Evolutionary conservation across 208 protist genomes (phyloP).

Genomic region (Leishmania tropica): DNA sequence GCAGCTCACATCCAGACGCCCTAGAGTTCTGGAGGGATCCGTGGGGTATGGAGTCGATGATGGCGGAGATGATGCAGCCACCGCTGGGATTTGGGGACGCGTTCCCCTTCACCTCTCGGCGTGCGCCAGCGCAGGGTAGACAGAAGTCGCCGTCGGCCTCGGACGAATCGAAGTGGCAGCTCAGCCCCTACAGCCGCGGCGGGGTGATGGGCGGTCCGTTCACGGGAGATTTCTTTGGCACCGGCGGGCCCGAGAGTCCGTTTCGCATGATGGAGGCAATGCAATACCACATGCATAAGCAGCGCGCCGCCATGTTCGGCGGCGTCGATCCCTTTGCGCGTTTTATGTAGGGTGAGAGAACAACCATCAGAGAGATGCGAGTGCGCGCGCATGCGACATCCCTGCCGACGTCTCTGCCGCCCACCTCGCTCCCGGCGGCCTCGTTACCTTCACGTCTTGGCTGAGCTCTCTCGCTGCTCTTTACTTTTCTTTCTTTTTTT

Average conservation of each 20-base stretch:
- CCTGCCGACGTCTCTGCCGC: neutral
- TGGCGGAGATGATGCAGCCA: neutral
- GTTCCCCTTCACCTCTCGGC: neutral
- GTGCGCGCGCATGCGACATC: neutral
- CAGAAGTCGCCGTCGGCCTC: neutral
- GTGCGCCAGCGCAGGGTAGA: neutral
- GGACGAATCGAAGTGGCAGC: neutral
- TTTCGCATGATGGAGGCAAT: conserved; percentile 39
- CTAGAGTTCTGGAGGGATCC: neutral
- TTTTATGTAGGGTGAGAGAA: conserved; percentile 18
- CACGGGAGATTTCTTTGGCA: conserved; percentile 27
- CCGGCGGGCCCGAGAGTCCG: neutral
- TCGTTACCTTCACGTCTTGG: neutral
- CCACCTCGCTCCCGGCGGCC: neutral
- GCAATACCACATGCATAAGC: conserved; percentile 25
- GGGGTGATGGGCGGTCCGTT: conserved; percentile 3
- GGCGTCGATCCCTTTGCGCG: conserved; percentile 26
- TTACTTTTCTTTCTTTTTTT: neutral
- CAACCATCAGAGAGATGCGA: neutral
- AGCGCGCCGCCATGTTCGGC: conserved; percentile 34
- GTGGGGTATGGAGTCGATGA: neutral
- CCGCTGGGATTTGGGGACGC: neutral
- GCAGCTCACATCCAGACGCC: neutral
- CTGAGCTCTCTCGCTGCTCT: neutral
- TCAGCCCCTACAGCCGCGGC: neutral